Evolutionary conservation across 768 basidiomycete species (phyloP).

Genomic region (Auricularia heimuer): DNA sequence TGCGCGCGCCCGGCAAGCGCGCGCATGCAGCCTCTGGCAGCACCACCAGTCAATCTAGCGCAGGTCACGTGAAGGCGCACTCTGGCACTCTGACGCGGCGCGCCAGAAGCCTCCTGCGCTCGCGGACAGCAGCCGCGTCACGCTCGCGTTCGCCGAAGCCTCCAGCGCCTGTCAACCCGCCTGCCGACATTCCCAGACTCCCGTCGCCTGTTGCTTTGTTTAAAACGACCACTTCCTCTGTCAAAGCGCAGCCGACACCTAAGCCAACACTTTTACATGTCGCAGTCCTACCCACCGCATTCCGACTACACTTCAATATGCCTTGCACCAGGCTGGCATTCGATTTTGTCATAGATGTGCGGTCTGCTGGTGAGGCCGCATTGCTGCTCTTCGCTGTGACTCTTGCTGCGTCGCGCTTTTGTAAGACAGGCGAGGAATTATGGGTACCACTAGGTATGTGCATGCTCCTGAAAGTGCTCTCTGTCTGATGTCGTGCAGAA

Average conservation of each 20-base stretch:
- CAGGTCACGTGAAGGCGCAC: neutral
- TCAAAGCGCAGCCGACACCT: neutral
- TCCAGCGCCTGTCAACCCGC: neutral
- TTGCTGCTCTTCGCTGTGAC: conserved; percentile 55
- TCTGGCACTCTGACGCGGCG: neutral
- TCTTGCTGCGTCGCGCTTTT: conserved; percentile 43
- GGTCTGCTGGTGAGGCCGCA: conserved; percentile 53
- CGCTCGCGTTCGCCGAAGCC: neutral
- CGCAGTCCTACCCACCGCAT: conserved; percentile 38
- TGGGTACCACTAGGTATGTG: conserved; percentile 46
- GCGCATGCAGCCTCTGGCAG: neutral
- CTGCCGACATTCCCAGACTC: neutral
- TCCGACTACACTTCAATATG: conserved; percentile 36
- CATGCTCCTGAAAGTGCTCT: neutral
- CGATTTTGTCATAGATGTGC: conserved; percentile 48
- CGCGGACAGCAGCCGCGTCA: neutral
- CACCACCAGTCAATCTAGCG: neutral
- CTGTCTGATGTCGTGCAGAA: conserved; percentile 30
- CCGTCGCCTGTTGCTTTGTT: neutral
- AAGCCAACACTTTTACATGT: neutral
- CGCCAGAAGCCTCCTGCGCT: neutral
- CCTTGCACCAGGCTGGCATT: conserved; percentile 32
- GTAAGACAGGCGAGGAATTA: conserved; percentile 23
- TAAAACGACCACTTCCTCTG: neutral
- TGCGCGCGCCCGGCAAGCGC: neutral